Percentiles rank a stretch among this genome's conserved stretches.
Conservation (phyloP, 179 eudicot species). For the Actinidia chinensis region DNA sequence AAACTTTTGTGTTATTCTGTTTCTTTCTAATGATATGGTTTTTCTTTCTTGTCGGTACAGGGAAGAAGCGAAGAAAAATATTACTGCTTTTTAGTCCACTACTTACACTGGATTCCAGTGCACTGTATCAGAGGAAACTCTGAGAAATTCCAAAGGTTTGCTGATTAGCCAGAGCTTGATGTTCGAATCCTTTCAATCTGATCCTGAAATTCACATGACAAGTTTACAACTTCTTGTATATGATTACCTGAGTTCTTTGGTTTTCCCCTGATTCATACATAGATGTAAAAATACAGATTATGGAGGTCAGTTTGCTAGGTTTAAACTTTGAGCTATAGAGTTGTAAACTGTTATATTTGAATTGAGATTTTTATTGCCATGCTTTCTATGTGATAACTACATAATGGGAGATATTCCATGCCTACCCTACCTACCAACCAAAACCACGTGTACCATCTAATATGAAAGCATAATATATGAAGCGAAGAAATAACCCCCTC, state of each 20-base stretch:
- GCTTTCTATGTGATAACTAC: constrained; percentile 68
- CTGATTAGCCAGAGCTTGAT: background rate
- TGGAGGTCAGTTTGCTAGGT: constrained; percentile 49
- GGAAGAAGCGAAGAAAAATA: constrained; percentile 95
- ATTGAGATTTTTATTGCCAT: constrained; percentile 3
- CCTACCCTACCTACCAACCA: constrained; percentile 88
- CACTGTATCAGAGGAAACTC: constrained; percentile 92
- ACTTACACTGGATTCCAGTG: constrained; percentile 96
- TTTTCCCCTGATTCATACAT: constrained; percentile 90
- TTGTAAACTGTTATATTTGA: background rate
- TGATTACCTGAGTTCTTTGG: constrained; percentile 92
- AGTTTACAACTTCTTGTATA: constrained; percentile 28
- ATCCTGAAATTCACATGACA: constrained; percentile 12
- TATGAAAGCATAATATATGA: constrained; percentile 71
- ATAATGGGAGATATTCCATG: constrained; percentile 85
- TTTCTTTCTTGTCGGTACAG: constrained; percentile 51
- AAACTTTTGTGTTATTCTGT: too few relatives aligned
- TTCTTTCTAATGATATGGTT: constrained; percentile 7
- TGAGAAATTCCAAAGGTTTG: constrained; percentile 58
- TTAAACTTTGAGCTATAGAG: background rate
- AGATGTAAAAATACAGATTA: constrained; percentile 91
- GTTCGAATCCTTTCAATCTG: background rate
- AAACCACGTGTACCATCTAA: constrained; percentile 56
- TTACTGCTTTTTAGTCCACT: constrained; percentile 93
- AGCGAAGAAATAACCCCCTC: constrained; percentile 74